phyloP scores from a whole-genome alignment of 1,139 yeast species.

The Sugiyamaella novakii region DNA sequence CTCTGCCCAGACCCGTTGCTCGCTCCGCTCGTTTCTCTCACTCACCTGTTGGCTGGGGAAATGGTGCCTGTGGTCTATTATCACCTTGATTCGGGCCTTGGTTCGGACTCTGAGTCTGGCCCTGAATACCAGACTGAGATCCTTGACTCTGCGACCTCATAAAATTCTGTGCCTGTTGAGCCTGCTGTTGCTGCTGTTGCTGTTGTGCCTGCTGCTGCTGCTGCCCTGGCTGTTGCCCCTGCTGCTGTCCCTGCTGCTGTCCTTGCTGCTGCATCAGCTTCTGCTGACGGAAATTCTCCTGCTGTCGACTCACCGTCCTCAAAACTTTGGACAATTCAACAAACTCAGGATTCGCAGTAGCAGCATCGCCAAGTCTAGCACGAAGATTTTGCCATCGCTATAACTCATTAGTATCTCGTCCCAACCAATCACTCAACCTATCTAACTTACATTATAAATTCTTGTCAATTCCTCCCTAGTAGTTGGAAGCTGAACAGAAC shows the following conservation, averaged over 20 bases:
- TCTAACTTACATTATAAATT: slow-evolving; percentile 22
- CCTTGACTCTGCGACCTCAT: slow-evolving; percentile 7
- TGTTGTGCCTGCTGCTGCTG: slow-evolving; percentile 21
- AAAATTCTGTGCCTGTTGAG: slow-evolving; percentile 6
- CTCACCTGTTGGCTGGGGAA: not conserved
- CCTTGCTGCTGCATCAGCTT: slow-evolving; percentile 54
- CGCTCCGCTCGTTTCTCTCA: too few relatives aligned
- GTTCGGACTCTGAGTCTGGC: slow-evolving; percentile 4
- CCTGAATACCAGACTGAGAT: not conserved
- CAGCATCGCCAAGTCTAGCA: slow-evolving; percentile 40
- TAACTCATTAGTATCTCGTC: slow-evolving; percentile 38
- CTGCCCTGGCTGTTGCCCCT: slow-evolving; percentile 26
- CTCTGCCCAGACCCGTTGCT: too few relatives aligned
- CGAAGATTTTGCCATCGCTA: slow-evolving; percentile 42
- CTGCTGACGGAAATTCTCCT: slow-evolving; percentile 41
- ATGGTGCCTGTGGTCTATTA: too few relatives aligned
- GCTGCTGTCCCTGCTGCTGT: slow-evolving; percentile 36
- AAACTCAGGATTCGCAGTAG: slow-evolving; percentile 44
- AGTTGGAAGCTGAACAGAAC: slow-evolving; percentile 14
- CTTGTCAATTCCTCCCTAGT: slow-evolving; percentile 22
- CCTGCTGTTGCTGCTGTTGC: slow-evolving; percentile 9
- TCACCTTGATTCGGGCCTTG: not conserved
- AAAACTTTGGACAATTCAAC: slow-evolving; percentile 38
- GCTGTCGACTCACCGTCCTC: slow-evolving; percentile 39
- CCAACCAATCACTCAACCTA: not conserved